Percentiles rank a stretch among this genome's conserved stretches.
Conservation (phyloP, 1,139 yeast species). For the Candida sojae region DNA sequence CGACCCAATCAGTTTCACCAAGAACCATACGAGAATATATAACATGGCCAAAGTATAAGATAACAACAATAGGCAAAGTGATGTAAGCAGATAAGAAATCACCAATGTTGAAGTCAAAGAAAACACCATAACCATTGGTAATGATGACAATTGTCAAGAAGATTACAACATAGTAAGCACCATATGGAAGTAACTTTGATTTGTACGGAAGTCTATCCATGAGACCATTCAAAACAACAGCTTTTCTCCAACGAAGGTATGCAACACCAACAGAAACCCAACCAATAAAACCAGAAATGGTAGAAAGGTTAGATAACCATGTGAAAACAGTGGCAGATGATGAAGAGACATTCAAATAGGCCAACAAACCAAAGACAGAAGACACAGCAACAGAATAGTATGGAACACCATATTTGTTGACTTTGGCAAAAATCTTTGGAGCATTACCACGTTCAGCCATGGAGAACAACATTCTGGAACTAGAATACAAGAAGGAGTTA, state of each 20-base stretch:
- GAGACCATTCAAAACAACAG: conserved; percentile 41
- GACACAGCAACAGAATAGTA: conserved; percentile 41
- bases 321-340: conserved; percentile 56
- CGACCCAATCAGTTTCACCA: conserved; percentile 14
- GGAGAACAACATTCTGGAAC: conserved; percentile 68
- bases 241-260: conserved; percentile 56
- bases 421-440: conserved; percentile 54
- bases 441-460: conserved; percentile 65
- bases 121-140: conserved; percentile 61
- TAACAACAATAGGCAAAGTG: conserved; percentile 55
- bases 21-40: conserved; percentile 32
- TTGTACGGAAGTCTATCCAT: conserved; percentile 49
- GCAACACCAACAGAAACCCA: conserved; percentile 58
- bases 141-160: conserved; percentile 46
- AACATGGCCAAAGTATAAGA: conserved; percentile 43
- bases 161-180: conserved; percentile 50
- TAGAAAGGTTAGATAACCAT: conserved; percentile 70
- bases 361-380: conserved; percentile 43
- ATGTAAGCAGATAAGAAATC: conserved; percentile 65
- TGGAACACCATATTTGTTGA: conserved; percentile 71
- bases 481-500: conserved; percentile 64
- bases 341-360: conserved; percentile 62
- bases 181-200: conserved; percentile 51
- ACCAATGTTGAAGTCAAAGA: conserved; percentile 50
- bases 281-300: conserved; percentile 68